Conservation (phyloP, 331 rosid species). For the Acacia concinna region DNA sequence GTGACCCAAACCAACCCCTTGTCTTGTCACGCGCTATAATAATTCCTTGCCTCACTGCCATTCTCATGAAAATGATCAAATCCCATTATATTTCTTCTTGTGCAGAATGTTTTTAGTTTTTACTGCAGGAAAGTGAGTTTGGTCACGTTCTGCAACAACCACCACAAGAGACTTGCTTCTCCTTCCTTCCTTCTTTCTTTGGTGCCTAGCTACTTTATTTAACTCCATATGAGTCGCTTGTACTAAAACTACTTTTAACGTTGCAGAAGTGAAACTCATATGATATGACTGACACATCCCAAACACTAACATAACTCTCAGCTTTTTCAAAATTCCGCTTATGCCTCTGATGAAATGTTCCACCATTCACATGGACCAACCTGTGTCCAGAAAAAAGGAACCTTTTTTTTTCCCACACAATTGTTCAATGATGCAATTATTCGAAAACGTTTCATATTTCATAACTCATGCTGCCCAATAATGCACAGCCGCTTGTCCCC, state of each 20-base stretch:
- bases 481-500: slow-evolving; percentile 51
- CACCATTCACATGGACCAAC: slow-evolving; percentile 83
- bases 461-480: slow-evolving; percentile 54
- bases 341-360: slow-evolving; percentile 49
- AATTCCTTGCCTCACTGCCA: neutral
- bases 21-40: slow-evolving; percentile 1
- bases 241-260: slow-evolving; percentile 1
- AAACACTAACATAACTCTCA: slow-evolving; percentile 35
- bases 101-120: slow-evolving; percentile 7
- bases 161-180: neutral
- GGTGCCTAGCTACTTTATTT: neutral
- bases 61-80: neutral
- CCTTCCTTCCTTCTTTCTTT: neutral
- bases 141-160: slow-evolving; percentile 23
- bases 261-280: slow-evolving; percentile 42
- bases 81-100: neutral
- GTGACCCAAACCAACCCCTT: neutral
- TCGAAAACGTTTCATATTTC: slow-evolving; percentile 20
- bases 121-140: slow-evolving; percentile 29
- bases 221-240: slow-evolving; percentile 16
- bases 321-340: slow-evolving; percentile 33
- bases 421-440: slow-evolving; percentile 53
- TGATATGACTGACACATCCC: slow-evolving; percentile 52
- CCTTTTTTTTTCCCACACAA: slow-evolving; percentile 28
- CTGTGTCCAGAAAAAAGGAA: slow-evolving; percentile 42